Percentiles rank a stretch among this genome's conserved stretches.
These are phyloP conservation scores for Phytophthora hybrid DNA, from an alignment of 352 stramenopile species.

Conservation along the genomic window DNA sequence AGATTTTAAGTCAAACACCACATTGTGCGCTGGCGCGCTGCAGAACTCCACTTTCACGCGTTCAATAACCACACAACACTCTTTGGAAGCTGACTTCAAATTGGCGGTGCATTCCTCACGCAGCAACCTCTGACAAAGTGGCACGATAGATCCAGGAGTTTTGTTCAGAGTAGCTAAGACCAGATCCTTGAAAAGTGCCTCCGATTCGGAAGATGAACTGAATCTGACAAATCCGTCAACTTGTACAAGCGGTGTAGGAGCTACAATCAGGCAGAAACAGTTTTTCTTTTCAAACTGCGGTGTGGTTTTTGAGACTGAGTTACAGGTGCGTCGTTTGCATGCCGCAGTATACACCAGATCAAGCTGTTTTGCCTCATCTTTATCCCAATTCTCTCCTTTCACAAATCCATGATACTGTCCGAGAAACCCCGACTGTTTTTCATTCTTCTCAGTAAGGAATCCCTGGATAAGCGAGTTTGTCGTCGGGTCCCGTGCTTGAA, in stretches of 20 bases:
- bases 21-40: constrained; percentile 23
- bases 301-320: neutral
- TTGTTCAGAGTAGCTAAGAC: constrained; percentile 25
- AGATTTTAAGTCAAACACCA: constrained; percentile 33
- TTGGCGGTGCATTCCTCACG: constrained; percentile 43
- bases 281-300: constrained; percentile 43
- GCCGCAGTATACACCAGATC: constrained; percentile 40
- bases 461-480: constrained; percentile 52
- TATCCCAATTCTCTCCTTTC: constrained; percentile 38
- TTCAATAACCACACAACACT: constrained; percentile 52
- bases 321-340: constrained; percentile 17
- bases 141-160: constrained; percentile 14
- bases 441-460: constrained; percentile 38
- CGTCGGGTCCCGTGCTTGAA: constrained; percentile 53
- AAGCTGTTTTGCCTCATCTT: constrained; percentile 44
- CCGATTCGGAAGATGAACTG: constrained; percentile 27
- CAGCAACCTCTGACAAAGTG: constrained; percentile 51
- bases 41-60: constrained; percentile 38
- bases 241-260: constrained; percentile 49
- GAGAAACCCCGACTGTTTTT: constrained; percentile 56
- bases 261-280: constrained; percentile 60
- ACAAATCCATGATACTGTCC: constrained; percentile 72
- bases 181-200: constrained; percentile 47
- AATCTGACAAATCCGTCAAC: constrained; percentile 51
- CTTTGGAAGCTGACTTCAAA: constrained; percentile 51